Percentiles rank a stretch among this genome's conserved stretches.
phyloP scores from a whole-genome alignment of 176 grass and related monocot species.

The Carex myosuroides region DNA sequence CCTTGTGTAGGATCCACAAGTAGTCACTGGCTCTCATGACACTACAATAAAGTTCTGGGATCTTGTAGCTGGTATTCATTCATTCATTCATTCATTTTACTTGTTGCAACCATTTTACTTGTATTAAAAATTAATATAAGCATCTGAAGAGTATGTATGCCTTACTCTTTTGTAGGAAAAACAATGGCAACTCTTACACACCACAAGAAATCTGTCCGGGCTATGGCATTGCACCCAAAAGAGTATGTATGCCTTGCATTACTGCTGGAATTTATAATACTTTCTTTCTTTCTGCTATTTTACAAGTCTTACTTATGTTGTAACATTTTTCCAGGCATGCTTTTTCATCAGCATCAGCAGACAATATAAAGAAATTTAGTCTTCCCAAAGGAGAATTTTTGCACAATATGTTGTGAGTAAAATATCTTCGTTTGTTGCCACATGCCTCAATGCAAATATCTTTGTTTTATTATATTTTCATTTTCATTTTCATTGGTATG shows the following conservation, averaged over 20 bases:
- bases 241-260: conserved; percentile 36
- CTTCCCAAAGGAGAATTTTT: conserved; percentile 93
- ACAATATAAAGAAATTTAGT: conserved; percentile 94
- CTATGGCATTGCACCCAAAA: conserved; percentile 91
- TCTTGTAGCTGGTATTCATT: conserved; percentile 81
- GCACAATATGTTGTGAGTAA: conserved; percentile 87
- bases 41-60: conserved; percentile 97
- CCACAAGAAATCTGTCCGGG: conserved; percentile 95
- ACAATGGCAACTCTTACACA: conserved; percentile 94
- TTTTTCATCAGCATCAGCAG: conserved; percentile 94
- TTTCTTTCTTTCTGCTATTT: neutral
- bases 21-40: conserved; percentile 98
- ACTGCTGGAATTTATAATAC: neutral
- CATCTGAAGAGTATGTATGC: no score
- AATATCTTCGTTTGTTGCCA: neutral
- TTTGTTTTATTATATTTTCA: neutral
- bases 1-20: conserved; percentile 81
- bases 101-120: neutral
- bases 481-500: neutral
- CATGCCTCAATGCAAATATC: neutral
- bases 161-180: conserved; percentile 44
- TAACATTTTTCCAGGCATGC: conserved; percentile 43
- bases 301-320: neutral
- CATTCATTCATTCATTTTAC: conserved; percentile 24
- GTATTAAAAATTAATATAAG: no score